Evolutionary conservation across 1,139 yeast genomes (phyloP).

Genomic region (Blastobotrys arbuscula): DNA sequence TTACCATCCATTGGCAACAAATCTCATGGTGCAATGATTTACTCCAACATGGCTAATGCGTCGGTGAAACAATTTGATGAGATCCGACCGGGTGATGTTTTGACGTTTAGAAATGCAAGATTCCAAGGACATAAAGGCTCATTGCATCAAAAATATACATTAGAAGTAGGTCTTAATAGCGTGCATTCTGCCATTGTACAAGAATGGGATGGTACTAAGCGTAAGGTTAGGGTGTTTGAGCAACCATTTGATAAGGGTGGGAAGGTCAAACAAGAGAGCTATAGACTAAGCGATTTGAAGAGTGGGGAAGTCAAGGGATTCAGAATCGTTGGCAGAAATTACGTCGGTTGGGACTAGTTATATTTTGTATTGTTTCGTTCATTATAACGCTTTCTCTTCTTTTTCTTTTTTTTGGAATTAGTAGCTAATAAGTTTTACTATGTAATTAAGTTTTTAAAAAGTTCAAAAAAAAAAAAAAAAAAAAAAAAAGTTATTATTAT

Average conservation of each 20-base stretch:
- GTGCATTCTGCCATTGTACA: constrained; percentile 43
- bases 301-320: constrained; percentile 76
- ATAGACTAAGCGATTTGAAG: constrained; percentile 65
- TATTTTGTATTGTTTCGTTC: not conserved
- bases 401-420: no score
- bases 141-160: constrained; percentile 43
- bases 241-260: constrained; percentile 34
- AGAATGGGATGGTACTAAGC: constrained; percentile 70
- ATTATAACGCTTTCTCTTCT: not conserved
- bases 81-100: constrained; percentile 75
- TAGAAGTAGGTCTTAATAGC: constrained; percentile 45
- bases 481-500: no score
- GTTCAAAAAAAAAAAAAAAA: no score
- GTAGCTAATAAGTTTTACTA: no score
- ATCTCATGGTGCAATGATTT: constrained; percentile 69
- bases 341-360: constrained; percentile 50
- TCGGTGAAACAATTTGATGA: constrained; percentile 57
- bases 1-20: constrained; percentile 60
- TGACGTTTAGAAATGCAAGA: constrained; percentile 67
- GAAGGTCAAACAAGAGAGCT: constrained; percentile 54
- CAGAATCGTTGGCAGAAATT: constrained; percentile 60
- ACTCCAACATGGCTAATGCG: constrained; percentile 53
- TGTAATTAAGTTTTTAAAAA: no score
- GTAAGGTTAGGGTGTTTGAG: constrained; percentile 71
- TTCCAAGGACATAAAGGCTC: constrained; percentile 62